Base-by-base conservation (phyloP, 306 rosid species). In the Vigna trinervia region DNA sequence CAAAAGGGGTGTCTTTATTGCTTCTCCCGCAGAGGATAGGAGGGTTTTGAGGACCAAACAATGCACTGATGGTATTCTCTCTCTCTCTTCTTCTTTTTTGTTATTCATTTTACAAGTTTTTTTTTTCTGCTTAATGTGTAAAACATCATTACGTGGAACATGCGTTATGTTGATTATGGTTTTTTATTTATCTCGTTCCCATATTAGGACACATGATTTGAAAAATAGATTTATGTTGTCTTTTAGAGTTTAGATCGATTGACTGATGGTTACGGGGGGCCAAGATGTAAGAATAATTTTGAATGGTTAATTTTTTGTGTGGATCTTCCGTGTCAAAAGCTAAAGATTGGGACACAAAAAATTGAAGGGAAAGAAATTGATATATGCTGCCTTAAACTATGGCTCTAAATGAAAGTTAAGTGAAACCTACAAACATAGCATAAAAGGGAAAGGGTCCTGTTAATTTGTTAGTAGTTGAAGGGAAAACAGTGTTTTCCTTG, bases 11-110 rank as follows among this genome's bases (percentile, higher is more conserved):
- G 17, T 85, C 23, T n/a, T 86, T 50, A 78, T 91, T 91, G 86
- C 94, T 71, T 93, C 98, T 71, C 93, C 96, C 1, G 81, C 84
- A 39, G 98, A 93, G 69, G 92, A 90, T 5, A 85, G 78, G 53
- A 89, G 87, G 82, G 1, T 80, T 36, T 48, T 81, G 26, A 88
- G 84, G 71, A 65, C 88, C 6, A 89, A 81, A 78, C 22, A 48
- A 20, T 93, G 98, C 64, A 93, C 93, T 2, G 11, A 22, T 47
- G 77, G 84, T 12, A 70, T 36, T 71, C 53, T 2, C 69, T 30
- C 34, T 30, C 34, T 30, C 34, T 30, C 28, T 26, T 26, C 4
- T 30, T 30, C 46, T 1, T 36, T 30, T 57, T 23, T 47, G 10
- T 12, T 20, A 39, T 38, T 64, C 30, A 10, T 51, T 19, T 32